phyloP scores from a whole-genome alignment of 2,329 filamentous ascomycete species.

The Alternaria angustiovoidea region DNA sequence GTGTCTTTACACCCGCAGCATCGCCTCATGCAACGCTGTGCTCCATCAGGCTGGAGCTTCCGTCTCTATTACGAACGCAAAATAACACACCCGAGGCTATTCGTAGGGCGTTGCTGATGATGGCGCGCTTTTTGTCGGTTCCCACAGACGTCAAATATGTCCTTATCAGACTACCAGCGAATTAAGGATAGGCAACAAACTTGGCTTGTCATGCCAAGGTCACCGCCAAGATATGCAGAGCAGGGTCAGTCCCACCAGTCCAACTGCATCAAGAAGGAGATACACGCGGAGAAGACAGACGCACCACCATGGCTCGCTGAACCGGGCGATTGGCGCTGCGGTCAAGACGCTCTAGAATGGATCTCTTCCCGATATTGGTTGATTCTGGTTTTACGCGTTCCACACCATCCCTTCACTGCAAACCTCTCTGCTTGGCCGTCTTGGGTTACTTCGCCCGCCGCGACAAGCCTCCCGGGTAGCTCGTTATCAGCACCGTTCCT shows the following conservation, averaged over 20 bases:
- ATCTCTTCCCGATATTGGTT: slow-evolving; percentile 15
- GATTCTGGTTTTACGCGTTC: slow-evolving; percentile 13
- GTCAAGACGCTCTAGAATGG: slow-evolving; percentile 24
- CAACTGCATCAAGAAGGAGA: slow-evolving; percentile 32
- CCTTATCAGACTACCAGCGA: slow-evolving; percentile 21
- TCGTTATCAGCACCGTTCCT: slow-evolving; percentile 26
- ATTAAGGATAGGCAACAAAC: slow-evolving; percentile 20
- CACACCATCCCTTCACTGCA: slow-evolving; percentile 24
- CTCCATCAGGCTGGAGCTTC: background rate
- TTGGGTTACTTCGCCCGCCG: slow-evolving; percentile 28
- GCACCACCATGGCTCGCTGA: slow-evolving; percentile 20
- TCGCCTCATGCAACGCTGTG: background rate
- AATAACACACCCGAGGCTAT: background rate
- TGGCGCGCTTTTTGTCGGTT: slow-evolving; percentile 16
- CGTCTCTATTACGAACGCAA: background rate
- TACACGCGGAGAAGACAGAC: slow-evolving; percentile 24
- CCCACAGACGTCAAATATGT: slow-evolving; percentile 17
- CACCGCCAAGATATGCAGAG: slow-evolving; percentile 23
- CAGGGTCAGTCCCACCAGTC: slow-evolving; percentile 20
- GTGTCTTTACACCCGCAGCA: background rate
- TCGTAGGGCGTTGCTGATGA: background rate
- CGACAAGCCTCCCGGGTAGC: slow-evolving; percentile 25
- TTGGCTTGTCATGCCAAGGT: slow-evolving; percentile 27
- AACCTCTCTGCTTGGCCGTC: slow-evolving; percentile 30
- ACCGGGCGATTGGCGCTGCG: slow-evolving; percentile 33